Evolutionary conservation across 306 rosid genomes (phyloP), one percentile per base, ranked within the genome.

Genomic region (Datisca glomerata): DNA sequence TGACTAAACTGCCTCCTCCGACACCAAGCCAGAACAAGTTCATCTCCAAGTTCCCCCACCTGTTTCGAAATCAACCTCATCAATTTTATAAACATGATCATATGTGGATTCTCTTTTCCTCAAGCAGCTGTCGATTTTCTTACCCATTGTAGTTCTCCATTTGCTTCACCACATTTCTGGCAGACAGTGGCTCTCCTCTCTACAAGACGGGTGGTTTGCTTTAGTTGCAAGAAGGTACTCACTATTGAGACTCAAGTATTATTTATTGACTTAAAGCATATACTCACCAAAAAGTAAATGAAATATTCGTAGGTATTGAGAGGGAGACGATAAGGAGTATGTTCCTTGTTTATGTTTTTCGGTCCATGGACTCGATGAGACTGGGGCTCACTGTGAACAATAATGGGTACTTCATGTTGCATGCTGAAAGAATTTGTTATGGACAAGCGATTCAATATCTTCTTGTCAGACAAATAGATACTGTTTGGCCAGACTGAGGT

Each of bases 181-280:
- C 71, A 25, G 78, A 71, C 52, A 79, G 19, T 38, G 80, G 84
- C 53, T 79, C 84, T 65, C 84, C 80, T 59, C 78, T 79, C 91
- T 79, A 43, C 67, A 68, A 65, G 37, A 44, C 8, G 68, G 58
- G 53, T 13, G 35, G 19, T 41, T 59, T 55, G 53, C 33, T 43
- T 25, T 24, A 43, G n/a, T n/a, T n/a, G n/a, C n/a, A n/a, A n/a
- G 18, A 19, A 21, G 2, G 15, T n/a, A 51, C 9, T 36, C 25
- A 28, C 29, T 24, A 20, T 16, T 21, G 15, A 23, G 41, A 41
- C 51, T 60, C 14, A 56, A n/a, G n/a, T n/a, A n/a, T n/a, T n/a
- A n/a, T n/a, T n/a, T n/a, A n/a, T n/a, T n/a, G n/a, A n/a, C 36
- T 24, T 24, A 28, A 27, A 27, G 8, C 47, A 29, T 35, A 23